Evolutionary conservation across 2,329 filamentous ascomycete genomes (phyloP), one percentile per base, ranked within the genome.

Genomic region (Apiospora saccharicola): DNA sequence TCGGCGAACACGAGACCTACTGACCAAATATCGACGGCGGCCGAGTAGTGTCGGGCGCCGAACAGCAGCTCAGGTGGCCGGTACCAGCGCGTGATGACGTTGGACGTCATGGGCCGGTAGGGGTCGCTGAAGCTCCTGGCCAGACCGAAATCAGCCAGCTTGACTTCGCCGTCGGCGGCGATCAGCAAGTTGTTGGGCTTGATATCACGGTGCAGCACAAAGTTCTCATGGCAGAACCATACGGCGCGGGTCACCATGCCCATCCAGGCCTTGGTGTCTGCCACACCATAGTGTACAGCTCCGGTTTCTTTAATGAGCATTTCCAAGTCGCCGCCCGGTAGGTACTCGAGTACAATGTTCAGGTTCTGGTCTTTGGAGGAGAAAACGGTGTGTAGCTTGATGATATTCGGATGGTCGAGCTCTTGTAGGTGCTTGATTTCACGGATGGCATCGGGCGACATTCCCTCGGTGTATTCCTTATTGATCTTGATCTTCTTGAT

Each of bases 111-210:
- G 77, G 89, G 88, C 71, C 90, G 87, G 78, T 95, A 94, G 0
- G 96, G 96, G 81, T 99, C 96, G 10, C 94, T 92, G 81, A 98
- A 98, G 73, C 89, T 90, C 74, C 96, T 88, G 7, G 96, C 96
- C 46, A 99, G 91, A 87, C 96, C 96, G 78, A 99, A 99, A 92
- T 99, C 96, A 47, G 96, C 96, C 69, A 99, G 90, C 82, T 98
- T 98, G 79, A 99, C 91, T 79, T 96, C 94, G 68, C 96, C 96
- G 80, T 98, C 94, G 57, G 94, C 93, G 30, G 95, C 95, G 78
- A 99, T 97, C 73, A 99, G 88, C 83, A 98, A 86, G 85, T 99
- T 99, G 89, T 98, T 98, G 68, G 96, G 96, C 84, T 99, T 99
- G 86, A 99, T 98, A 86, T 99, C 96, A 77, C 96, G 94, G 84